Evolutionary conservation across 1,284 basidiomycete species (phyloP).

Genomic region (Mycocalia duriaeana): DNA sequence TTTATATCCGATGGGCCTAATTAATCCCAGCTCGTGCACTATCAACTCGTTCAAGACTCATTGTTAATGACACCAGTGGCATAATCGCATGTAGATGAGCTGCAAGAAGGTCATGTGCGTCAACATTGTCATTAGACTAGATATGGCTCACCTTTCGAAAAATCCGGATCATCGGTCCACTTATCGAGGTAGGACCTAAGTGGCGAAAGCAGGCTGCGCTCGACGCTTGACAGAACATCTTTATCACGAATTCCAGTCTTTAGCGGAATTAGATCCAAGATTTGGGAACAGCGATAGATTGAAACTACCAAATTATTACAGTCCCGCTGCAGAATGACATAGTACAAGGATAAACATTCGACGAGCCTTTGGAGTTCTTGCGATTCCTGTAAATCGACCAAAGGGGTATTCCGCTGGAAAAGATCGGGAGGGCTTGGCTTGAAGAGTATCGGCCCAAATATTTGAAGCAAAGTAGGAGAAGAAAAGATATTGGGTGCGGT

Average conservation of each 20-base stretch:
- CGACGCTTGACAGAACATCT: slow-evolving; percentile 29
- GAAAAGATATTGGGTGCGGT: slow-evolving; percentile 37
- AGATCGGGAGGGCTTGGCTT: slow-evolving; percentile 41
- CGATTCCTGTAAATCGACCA: slow-evolving; percentile 39
- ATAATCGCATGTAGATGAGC: slow-evolving; percentile 25
- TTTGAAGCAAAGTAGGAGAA: slow-evolving; percentile 41
- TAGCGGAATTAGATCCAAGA: slow-evolving; percentile 1
- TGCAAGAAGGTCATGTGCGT: slow-evolving; percentile 8
- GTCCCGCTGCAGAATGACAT: slow-evolving; percentile 46
- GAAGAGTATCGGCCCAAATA: slow-evolving; percentile 49
- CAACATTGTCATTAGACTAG: slow-evolving; percentile 1
- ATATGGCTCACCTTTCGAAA: slow-evolving; percentile 14
- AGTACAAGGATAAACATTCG: slow-evolving; percentile 50
- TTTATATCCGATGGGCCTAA: too few species aligned
- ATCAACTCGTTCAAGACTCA: slow-evolving; percentile 39
- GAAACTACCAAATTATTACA: slow-evolving; percentile 37
- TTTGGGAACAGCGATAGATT: slow-evolving; percentile 1
- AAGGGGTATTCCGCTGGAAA: slow-evolving; percentile 22
- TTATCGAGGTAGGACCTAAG: slow-evolving; percentile 21
- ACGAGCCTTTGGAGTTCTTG: slow-evolving; percentile 45
- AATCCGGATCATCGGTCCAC: slow-evolving; percentile 20
- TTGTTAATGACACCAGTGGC: slow-evolving; percentile 37
- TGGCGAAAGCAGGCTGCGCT: slow-evolving; percentile 28
- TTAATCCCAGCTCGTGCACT: slow-evolving; percentile 14
- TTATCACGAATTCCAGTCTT: slow-evolving; percentile 51